These are phyloP conservation scores for Conidiobolus incongruus DNA, from an alignment of 371 early-diverging fungal species.

Conservation along the genomic window DNA sequence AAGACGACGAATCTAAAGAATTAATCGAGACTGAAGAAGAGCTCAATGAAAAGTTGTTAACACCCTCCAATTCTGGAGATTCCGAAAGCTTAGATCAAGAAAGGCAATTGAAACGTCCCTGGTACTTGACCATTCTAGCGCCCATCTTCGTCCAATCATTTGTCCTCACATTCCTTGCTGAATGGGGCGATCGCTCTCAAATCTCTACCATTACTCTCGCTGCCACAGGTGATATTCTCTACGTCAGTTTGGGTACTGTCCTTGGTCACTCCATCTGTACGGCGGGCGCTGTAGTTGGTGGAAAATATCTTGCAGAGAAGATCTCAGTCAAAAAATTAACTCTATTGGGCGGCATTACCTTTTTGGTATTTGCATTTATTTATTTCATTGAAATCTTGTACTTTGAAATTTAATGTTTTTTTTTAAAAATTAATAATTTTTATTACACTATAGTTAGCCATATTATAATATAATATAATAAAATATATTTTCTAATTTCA, in stretches of 20 bases:
- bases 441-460: no score
- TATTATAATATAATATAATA: no score
- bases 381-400: no score
- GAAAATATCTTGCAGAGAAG: conserved; percentile 64
- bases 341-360: no score
- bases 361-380: no score
- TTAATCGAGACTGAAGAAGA: conserved; percentile 60
- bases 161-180: conserved; percentile 84
- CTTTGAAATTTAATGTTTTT: no score
- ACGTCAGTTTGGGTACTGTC: conserved; percentile 71
- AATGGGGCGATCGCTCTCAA: conserved; percentile 95
- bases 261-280: conserved; percentile 82
- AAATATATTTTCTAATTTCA: no score
- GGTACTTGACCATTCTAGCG: conserved; percentile 50
- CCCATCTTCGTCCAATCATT: conserved; percentile 89
- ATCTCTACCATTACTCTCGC: conserved; percentile 84
- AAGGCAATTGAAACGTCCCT: conserved; percentile 27
- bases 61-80: conserved; percentile 5
- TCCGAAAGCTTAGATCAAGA: conserved; percentile 11
- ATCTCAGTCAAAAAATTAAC: conserved; percentile 77
- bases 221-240: conserved; percentile 58
- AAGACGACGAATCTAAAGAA: conserved; percentile 68
- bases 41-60: conserved; percentile 11
- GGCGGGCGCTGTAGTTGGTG: conserved; percentile 79
- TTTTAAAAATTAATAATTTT: no score